Evolutionary conservation across 441 rosid species (phyloP).

Genomic region (Cnidoscolus chayamansa): DNA sequence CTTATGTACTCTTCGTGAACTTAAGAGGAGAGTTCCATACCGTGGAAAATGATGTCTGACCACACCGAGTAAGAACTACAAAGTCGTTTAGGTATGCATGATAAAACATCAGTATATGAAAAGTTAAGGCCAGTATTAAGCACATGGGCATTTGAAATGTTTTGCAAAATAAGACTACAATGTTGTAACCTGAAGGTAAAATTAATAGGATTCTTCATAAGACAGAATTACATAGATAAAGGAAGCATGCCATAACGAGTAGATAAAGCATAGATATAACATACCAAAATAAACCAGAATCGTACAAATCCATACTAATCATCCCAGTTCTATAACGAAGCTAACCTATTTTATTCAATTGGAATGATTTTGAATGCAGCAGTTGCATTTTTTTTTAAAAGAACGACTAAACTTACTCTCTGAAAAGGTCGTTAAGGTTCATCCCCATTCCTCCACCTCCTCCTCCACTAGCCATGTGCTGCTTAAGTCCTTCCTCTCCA

Average conservation of each 20-base stretch:
- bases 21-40: background rate
- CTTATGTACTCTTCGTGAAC: background rate
- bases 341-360: background rate
- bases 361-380: background rate
- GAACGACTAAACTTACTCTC: constrained; percentile 31
- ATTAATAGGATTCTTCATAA: background rate
- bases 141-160: background rate
- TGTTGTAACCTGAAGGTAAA: background rate
- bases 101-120: background rate
- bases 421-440: constrained; percentile 68
- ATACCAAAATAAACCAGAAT: background rate
- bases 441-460: constrained; percentile 75
- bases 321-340: background rate
- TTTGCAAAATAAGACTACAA: background rate
- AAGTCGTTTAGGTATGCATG: background rate
- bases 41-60: background rate
- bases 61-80: background rate
- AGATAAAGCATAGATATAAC: background rate
- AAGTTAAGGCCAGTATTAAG: background rate
- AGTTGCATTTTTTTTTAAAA: background rate
- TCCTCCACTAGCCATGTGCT: constrained; percentile 82
- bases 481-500: constrained; percentile 93
- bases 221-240: background rate
- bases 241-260: background rate
- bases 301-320: background rate